Evolutionary conservation across 495 filamentous ascomycete genomes (phyloP).

Genomic region (Filosporella fistucella): DNA sequence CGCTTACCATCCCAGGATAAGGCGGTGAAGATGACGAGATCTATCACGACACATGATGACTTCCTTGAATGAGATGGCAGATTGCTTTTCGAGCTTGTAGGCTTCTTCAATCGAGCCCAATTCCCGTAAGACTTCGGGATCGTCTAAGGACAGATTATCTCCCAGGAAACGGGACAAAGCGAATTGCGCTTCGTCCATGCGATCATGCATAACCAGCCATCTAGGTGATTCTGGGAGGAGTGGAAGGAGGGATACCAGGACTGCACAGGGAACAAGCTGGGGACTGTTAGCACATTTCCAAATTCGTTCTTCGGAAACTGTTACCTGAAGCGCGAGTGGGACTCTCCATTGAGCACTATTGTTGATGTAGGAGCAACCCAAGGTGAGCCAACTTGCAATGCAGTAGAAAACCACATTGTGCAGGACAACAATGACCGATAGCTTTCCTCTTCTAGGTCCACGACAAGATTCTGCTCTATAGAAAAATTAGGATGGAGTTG

Average conservation of each 20-base stretch:
- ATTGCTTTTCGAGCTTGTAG: slow-evolving; percentile 5
- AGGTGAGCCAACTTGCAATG: slow-evolving; percentile 75
- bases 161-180: slow-evolving; percentile 66
- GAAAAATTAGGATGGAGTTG: too few relatives aligned
- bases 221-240: too few relatives aligned
- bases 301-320: too few relatives aligned
- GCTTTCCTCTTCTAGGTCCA: too few relatives aligned
- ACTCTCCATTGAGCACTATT: slow-evolving; percentile 46
- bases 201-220: slow-evolving; percentile 62
- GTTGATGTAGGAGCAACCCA: slow-evolving; percentile 68
- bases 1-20: too few relatives aligned
- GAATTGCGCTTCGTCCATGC: slow-evolving; percentile 58
- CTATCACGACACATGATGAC: too few relatives aligned
- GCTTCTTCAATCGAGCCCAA: slow-evolving; percentile 48
- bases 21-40: too few relatives aligned
- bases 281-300: too few relatives aligned
- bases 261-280: too few relatives aligned
- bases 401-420: slow-evolving; percentile 26
- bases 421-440: slow-evolving; percentile 3
- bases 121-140: slow-evolving; percentile 39
- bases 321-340: slow-evolving; percentile 9
- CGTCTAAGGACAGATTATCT: slow-evolving; percentile 47
- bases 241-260: too few relatives aligned
- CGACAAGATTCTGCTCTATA: too few relatives aligned
- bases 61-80: too few relatives aligned